phyloP scores from a whole-genome alignment of 1,139 yeast genomes.

The Suhomyces choctaworum region DNA sequence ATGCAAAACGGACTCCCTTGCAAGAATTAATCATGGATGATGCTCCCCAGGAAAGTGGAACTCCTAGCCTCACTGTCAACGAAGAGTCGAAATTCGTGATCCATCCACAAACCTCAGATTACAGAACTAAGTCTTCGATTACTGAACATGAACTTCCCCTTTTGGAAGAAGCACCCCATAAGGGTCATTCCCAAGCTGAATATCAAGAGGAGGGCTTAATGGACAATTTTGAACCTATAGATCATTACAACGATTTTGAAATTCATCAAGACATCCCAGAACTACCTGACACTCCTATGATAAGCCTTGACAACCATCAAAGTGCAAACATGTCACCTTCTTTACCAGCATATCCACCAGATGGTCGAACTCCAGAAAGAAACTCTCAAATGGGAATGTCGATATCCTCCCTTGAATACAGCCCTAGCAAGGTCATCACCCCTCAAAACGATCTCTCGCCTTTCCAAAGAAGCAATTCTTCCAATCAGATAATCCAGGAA shows the following conservation, averaged over 20 bases:
- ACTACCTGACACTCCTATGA: neutral
- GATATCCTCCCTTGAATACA: slow-evolving; percentile 1
- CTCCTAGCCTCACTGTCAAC: neutral
- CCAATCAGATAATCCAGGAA: slow-evolving; percentile 21
- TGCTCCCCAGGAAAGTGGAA: neutral
- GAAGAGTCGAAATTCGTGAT: neutral
- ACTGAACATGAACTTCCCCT: neutral
- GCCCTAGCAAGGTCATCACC: slow-evolving; percentile 6
- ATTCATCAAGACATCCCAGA: neutral
- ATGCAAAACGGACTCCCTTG: neutral
- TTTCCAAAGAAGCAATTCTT: slow-evolving; percentile 7
- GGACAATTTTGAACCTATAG: neutral
- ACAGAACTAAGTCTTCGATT: neutral
- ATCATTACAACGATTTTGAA: neutral
- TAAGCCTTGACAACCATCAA: too few relatives aligned
- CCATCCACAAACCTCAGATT: neutral
- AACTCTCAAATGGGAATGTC: neutral
- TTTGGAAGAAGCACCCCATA: neutral
- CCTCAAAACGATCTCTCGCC: slow-evolving; percentile 9
- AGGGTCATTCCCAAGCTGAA: neutral
- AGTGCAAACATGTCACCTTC: neutral
- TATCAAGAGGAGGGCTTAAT: neutral
- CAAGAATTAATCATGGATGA: neutral
- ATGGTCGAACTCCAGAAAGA: neutral
- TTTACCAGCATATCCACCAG: neutral